Evolutionary conservation across 2,329 filamentous ascomycete species (phyloP).

Genomic region (Colletotrichum scovillei): DNA sequence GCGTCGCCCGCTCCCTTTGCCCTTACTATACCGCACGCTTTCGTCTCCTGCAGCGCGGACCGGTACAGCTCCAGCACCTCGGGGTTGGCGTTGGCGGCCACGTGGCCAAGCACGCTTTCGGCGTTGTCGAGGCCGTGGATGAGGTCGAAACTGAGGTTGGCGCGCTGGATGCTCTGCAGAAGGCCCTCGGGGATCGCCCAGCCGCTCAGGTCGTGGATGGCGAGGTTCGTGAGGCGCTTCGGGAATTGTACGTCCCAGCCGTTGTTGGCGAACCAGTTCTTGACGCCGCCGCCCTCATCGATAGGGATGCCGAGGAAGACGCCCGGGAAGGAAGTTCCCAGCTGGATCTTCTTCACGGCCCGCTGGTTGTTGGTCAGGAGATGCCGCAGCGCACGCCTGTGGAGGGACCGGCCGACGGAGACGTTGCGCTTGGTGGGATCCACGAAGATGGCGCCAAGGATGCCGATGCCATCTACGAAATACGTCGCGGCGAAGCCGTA

Average conservation of each 20-base stretch:
- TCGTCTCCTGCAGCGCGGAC: constrained; percentile 76
- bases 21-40: constrained; percentile 83
- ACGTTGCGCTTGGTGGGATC: constrained; percentile 87
- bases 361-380: constrained; percentile 69
- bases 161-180: constrained; percentile 76
- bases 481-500: constrained; percentile 96
- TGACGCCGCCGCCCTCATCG: constrained; percentile 61
- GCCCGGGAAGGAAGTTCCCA: constrained; percentile 84
- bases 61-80: constrained; percentile 85
- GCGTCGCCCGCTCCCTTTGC: constrained; percentile 76
- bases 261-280: constrained; percentile 88
- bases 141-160: constrained; percentile 83
- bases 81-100: constrained; percentile 78
- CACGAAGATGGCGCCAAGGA: constrained; percentile 89
- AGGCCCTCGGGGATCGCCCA: constrained; percentile 85
- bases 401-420: constrained; percentile 90
- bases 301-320: constrained; percentile 86
- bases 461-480: constrained; percentile 76
- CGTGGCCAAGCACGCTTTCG: constrained; percentile 78
- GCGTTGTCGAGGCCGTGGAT: constrained; percentile 84
- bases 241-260: constrained; percentile 83
- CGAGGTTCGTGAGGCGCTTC: constrained; percentile 72
- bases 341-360: constrained; percentile 81
- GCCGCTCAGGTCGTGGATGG: constrained; percentile 75
- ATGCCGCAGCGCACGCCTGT: constrained; percentile 84